Evolutionary conservation across 2,329 filamentous ascomycete species (phyloP).

Genomic region (Penicillium olsonii): DNA sequence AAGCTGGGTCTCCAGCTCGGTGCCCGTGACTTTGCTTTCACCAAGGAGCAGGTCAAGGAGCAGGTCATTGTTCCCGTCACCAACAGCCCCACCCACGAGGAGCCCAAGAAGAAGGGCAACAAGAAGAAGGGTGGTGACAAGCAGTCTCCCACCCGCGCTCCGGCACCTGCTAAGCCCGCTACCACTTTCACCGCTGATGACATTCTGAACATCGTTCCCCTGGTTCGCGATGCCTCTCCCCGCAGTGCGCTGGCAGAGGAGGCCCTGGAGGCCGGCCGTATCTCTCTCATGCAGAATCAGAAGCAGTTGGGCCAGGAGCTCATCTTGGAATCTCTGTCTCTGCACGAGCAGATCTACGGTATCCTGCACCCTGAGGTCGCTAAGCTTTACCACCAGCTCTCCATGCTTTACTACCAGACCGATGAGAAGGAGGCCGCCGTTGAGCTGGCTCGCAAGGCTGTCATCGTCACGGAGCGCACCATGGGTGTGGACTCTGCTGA

Average conservation of each 20-base stretch:
- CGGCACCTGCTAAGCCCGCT: slow-evolving; percentile 48
- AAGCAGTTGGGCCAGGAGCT: slow-evolving; percentile 95
- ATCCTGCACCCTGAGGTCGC: slow-evolving; percentile 96
- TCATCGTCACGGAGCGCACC: slow-evolving; percentile 93
- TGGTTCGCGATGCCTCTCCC: slow-evolving; percentile 92
- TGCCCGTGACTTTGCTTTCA: slow-evolving; percentile 74
- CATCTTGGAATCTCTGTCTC: slow-evolving; percentile 88
- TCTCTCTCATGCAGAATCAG: slow-evolving; percentile 94
- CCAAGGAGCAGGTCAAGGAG: slow-evolving; percentile 44
- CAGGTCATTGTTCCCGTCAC: slow-evolving; percentile 38
- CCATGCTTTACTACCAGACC: slow-evolving; percentile 95
- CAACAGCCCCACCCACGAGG: slow-evolving; percentile 38
- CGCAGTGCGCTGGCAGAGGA: slow-evolving; percentile 91
- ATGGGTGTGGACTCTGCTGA: slow-evolving; percentile 91
- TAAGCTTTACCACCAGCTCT: slow-evolving; percentile 89
- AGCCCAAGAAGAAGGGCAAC: slow-evolving; percentile 56
- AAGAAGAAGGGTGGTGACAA: slow-evolving; percentile 59
- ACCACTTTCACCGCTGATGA: slow-evolving; percentile 80
- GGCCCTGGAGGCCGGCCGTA: slow-evolving; percentile 89
- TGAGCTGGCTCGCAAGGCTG: slow-evolving; percentile 92
- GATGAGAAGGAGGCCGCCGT: slow-evolving; percentile 96
- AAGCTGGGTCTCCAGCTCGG: slow-evolving; percentile 89
- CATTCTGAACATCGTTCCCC: slow-evolving; percentile 86
- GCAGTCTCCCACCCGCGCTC: slow-evolving; percentile 46
- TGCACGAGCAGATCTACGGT: slow-evolving; percentile 98